phyloP scores from a whole-genome alignment of 768 basidiomycete genomes.

The Leccinum truebloodii region DNA sequence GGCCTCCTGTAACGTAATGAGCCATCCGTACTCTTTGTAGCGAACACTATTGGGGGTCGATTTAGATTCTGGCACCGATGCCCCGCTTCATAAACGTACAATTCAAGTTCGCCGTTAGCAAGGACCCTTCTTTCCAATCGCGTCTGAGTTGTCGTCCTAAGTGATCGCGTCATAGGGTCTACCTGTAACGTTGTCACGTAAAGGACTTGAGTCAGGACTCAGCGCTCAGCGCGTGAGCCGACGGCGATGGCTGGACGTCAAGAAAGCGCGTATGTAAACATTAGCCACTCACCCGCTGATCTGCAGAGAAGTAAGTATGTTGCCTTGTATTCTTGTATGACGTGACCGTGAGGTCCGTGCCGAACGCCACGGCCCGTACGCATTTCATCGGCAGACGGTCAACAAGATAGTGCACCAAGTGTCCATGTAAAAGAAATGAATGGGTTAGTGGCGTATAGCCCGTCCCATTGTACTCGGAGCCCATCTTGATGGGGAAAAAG shows the following conservation, averaged over 20 bases:
- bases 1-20: background rate
- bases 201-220: background rate
- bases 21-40: background rate
- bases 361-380: background rate
- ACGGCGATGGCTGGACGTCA: background rate
- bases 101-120: background rate
- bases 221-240: background rate
- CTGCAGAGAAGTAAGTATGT: background rate
- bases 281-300: background rate
- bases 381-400: background rate
- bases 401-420: background rate
- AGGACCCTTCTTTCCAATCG: background rate
- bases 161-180: background rate
- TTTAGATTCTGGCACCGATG: background rate
- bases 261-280: background rate
- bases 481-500: background rate
- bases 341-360: background rate
- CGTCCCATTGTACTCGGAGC: background rate
- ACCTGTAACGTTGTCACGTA: background rate
- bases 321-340: background rate
- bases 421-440: background rate
- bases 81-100: background rate
- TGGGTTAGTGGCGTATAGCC: background rate
- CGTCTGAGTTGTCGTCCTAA: background rate
- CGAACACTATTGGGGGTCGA: background rate